Conservation (phyloP, 148 eudicot species). For the Nepenthes mirabilis region DNA sequence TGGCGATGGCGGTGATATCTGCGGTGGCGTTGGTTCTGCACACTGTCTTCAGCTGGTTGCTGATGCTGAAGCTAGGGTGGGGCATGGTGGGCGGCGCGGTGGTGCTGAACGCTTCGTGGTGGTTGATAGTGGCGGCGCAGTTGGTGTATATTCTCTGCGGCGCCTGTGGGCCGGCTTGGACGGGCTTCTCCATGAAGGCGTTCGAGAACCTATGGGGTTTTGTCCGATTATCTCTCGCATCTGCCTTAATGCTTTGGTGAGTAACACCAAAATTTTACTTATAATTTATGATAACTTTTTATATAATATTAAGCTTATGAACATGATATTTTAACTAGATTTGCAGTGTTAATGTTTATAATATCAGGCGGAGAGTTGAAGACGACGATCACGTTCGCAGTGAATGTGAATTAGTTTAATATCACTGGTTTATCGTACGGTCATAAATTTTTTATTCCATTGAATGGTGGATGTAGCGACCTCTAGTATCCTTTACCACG, state of each 20-base stretch:
- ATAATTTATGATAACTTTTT: background rate
- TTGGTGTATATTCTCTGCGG: constrained; percentile 35
- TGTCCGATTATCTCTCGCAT: constrained; percentile 40
- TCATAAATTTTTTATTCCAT: too few relatives aligned
- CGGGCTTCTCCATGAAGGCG: constrained; percentile 42
- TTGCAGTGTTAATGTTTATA: too few relatives aligned
- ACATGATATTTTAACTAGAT: too few relatives aligned
- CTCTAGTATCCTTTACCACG: too few relatives aligned
- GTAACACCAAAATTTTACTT: background rate
- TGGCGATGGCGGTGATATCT: constrained; percentile 37
- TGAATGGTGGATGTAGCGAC: too few relatives aligned
- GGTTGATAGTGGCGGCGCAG: constrained; percentile 53
- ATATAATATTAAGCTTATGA: too few relatives aligned
- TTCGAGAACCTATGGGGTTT: constrained; percentile 42
- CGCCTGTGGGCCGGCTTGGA: constrained; percentile 36
- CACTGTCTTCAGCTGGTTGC: constrained; percentile 39
- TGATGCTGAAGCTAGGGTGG: constrained; percentile 29
- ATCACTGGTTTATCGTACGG: too few relatives aligned
- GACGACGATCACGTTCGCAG: too few relatives aligned
- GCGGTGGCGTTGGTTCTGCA: constrained; percentile 27
- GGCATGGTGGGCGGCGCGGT: constrained; percentile 45
- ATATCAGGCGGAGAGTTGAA: too few relatives aligned
- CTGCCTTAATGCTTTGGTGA: constrained; percentile 63
- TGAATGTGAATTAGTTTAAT: too few relatives aligned
- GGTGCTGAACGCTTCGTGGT: constrained; percentile 45